These are phyloP conservation scores for Alliaria petiolata DNA, from an alignment of 345 rosid species.

Conservation along the genomic window DNA sequence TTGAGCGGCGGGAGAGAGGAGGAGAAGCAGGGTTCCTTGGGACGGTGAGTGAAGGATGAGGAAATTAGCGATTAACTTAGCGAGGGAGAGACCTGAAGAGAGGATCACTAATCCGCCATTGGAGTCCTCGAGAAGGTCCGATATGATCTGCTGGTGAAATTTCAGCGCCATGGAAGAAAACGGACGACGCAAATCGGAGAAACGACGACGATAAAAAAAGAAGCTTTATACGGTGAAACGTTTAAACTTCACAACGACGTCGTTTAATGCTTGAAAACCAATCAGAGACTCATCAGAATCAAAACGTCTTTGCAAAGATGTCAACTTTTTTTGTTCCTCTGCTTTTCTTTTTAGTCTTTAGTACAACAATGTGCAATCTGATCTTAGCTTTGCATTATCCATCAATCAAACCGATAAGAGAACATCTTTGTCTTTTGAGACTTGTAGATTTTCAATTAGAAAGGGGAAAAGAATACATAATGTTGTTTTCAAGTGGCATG, in stretches of 20 bases:
- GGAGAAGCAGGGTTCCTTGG: conserved; percentile 74
- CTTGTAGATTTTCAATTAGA: neutral
- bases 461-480: neutral
- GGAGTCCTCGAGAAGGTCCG: conserved; percentile 70
- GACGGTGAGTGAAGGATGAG: conserved; percentile 66
- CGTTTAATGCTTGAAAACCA: neutral
- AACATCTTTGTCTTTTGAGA: neutral
- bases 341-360: too few species aligned
- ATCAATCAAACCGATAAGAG: neutral
- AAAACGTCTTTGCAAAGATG: neutral
- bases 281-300: too few species aligned
- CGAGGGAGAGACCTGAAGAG: conserved; percentile 78
- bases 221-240: neutral
- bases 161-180: conserved; percentile 49
- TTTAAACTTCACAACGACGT: neutral
- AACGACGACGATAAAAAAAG: neutral
- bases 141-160: conserved; percentile 74
- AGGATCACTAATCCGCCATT: conserved; percentile 68
- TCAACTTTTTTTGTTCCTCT: neutral
- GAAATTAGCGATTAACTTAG: conserved; percentile 60
- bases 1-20: conserved; percentile 49
- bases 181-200: conserved; percentile 2
- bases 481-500: neutral
- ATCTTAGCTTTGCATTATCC: too few species aligned
- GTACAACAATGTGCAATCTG: too few species aligned